Conservation (phyloP, 768 basidiomycete genomes). For the Leucocoprinus birnbaumii region DNA sequence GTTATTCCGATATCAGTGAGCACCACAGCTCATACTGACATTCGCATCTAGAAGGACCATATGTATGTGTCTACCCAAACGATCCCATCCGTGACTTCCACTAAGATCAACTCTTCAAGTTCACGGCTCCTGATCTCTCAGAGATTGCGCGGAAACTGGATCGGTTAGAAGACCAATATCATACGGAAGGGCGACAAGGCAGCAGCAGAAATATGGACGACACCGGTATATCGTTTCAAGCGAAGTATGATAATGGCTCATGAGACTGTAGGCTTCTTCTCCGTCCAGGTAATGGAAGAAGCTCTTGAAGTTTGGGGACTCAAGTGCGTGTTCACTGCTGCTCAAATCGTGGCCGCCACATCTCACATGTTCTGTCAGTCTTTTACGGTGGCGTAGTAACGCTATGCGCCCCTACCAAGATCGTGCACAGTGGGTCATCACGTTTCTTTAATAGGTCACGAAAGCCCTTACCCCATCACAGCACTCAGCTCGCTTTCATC, state of each 20-base stretch:
- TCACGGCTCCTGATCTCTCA: constrained; percentile 77
- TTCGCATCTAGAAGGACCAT: constrained; percentile 35
- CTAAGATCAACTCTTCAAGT: constrained; percentile 38
- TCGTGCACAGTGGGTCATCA: constrained; percentile 64
- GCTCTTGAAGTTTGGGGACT: constrained; percentile 85
- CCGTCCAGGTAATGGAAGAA: constrained; percentile 83
- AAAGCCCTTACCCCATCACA: constrained; percentile 23
- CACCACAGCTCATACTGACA: background rate
- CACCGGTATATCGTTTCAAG: constrained; percentile 49
- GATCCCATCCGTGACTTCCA: background rate
- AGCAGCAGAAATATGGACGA: constrained; percentile 88
- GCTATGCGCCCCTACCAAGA: constrained; percentile 75
- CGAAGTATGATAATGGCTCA: background rate
- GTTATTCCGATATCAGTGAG: constrained; percentile 24
- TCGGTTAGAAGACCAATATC: constrained; percentile 55
- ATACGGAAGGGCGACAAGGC: constrained; percentile 39
- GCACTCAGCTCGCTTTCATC: constrained; percentile 83
- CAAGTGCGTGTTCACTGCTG: constrained; percentile 41
- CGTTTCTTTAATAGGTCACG: background rate
- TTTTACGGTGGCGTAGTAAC: constrained; percentile 83
- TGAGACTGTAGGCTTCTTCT: constrained; percentile 72
- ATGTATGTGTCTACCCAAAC: constrained; percentile 26
- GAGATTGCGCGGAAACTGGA: constrained; percentile 71
- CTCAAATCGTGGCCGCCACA: constrained; percentile 5
- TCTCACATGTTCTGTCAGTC: constrained; percentile 36